These are phyloP conservation scores for Plasmodium berghei DNA, from an alignment of 169 alveolate species.

Conservation along the genomic window DNA sequence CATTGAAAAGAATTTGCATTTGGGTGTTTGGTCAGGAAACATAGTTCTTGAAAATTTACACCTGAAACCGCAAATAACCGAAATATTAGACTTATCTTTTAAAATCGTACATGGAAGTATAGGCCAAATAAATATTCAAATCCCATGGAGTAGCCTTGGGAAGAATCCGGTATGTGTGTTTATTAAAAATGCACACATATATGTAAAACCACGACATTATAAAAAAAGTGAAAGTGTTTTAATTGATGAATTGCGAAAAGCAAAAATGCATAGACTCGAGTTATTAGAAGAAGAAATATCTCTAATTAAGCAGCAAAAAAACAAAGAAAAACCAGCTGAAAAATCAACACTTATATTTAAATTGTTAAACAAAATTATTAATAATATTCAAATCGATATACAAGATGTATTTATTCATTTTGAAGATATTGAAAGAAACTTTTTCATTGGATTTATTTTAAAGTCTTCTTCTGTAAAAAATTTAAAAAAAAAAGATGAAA, in stretches of 20 bases:
- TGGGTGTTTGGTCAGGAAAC: conserved; percentile 92
- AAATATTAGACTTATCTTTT: conserved; percentile 75
- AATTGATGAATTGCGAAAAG: conserved; percentile 79
- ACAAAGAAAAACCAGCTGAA: conserved; percentile 70
- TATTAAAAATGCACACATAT: conserved; percentile 84
- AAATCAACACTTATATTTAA: conserved; percentile 86
- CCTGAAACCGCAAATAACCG: conserved; percentile 88
- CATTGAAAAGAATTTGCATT: conserved; percentile 86
- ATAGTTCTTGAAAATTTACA: conserved; percentile 86
- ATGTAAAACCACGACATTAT: conserved; percentile 81
- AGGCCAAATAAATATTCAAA: conserved; percentile 84
- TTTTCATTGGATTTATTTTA: conserved; percentile 82
- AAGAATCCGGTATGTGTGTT: conserved; percentile 86
- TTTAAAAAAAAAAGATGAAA: conserved; percentile 34
- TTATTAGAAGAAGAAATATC: conserved; percentile 79
- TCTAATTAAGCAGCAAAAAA: conserved; percentile 70
- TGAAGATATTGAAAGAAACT: conserved; percentile 80
- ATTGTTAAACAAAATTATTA: conserved; percentile 85
- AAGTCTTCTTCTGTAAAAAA: conserved; percentile 83
- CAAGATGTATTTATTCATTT: conserved; percentile 87
- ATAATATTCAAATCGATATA: conserved; percentile 87
- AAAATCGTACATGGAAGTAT: conserved; percentile 84
- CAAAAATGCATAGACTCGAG: conserved; percentile 80
- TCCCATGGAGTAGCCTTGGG: conserved; percentile 90
- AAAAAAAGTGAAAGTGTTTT: conserved; percentile 84